These are phyloP conservation scores for Neurospora sp. DNA, from an alignment of 495 filamentous ascomycete genomes.

Conservation along the genomic window DNA sequence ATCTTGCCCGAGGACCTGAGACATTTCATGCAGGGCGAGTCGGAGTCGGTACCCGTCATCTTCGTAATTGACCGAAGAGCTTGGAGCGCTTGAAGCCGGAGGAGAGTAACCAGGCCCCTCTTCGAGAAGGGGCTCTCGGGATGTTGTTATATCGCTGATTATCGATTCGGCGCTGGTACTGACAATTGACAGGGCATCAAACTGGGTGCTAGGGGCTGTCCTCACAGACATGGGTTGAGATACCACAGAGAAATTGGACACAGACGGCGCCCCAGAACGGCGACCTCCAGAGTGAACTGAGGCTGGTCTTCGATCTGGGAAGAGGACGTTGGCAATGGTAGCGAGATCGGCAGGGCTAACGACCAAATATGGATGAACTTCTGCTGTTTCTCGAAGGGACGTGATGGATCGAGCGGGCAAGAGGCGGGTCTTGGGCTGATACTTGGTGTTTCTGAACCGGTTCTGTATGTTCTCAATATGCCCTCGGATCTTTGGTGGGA, in stretches of 20 bases:
- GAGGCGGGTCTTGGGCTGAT: constrained; percentile 46
- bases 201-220: constrained; percentile 31
- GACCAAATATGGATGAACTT: constrained; percentile 64
- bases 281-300: constrained; percentile 44
- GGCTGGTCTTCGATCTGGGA: constrained; percentile 49
- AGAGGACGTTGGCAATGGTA: constrained; percentile 61
- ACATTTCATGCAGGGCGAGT: constrained; percentile 56
- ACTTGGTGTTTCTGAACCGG: constrained; percentile 46
- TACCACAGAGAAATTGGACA: constrained; percentile 49
- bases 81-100: constrained; percentile 26
- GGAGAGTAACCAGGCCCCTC: constrained; percentile 35
- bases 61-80: constrained; percentile 30
- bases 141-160: constrained; percentile 56
- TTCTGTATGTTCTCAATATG: constrained; percentile 70
- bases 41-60: constrained; percentile 47
- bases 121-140: constrained; percentile 53
- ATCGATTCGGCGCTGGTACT: constrained; percentile 60
- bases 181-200: constrained; percentile 50
- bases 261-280: constrained; percentile 55
- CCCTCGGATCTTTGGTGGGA: constrained; percentile 53
- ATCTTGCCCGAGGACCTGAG: constrained; percentile 48
- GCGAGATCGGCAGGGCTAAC: constrained; percentile 63
- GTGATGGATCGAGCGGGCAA: constrained; percentile 59
- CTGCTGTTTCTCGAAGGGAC: constrained; percentile 56
- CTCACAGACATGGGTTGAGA: constrained; percentile 38